Conservation (phyloP, 176 grass and related monocot genomes). For the Aegilops speltoides region DNA sequence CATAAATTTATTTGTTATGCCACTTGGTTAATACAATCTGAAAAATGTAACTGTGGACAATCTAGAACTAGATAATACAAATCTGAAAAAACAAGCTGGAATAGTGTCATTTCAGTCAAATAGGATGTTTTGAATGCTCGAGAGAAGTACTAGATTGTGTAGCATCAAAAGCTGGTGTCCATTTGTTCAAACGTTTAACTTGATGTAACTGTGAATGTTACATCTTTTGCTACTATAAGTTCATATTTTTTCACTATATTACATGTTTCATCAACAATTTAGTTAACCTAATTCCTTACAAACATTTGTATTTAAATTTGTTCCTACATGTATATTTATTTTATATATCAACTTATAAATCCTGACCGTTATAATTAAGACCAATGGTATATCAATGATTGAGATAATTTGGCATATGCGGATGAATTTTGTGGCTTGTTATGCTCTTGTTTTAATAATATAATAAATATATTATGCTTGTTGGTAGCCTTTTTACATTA, state of each 20-base stretch:
- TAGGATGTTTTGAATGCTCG: background rate
- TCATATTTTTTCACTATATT: background rate
- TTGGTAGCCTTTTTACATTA: background rate
- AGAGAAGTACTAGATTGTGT: background rate
- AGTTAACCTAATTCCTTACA: slow-evolving; percentile 1
- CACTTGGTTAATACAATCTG: slow-evolving; percentile 10
- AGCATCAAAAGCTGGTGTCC: background rate
- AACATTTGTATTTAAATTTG: background rate
- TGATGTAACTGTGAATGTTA: background rate
- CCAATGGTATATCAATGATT: too few species aligned
- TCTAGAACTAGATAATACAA: background rate
- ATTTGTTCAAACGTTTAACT: background rate
- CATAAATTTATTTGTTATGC: background rate
- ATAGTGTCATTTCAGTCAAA: background rate
- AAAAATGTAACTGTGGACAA: background rate
- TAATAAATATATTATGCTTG: background rate
- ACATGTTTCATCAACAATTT: background rate
- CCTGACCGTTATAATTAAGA: too few species aligned
- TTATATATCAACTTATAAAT: too few species aligned
- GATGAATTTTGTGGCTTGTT: too few species aligned
- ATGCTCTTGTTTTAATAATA: background rate
- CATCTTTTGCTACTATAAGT: background rate
- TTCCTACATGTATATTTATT: too few species aligned
- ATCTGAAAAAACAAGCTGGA: background rate
- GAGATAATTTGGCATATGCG: too few species aligned